A percentile compares a stretch with the other conserved stretches of the same genome.
phyloP scores from a whole-genome alignment of 2,329 filamentous ascomycete species.

The Ceratocystis huliohia region DNA sequence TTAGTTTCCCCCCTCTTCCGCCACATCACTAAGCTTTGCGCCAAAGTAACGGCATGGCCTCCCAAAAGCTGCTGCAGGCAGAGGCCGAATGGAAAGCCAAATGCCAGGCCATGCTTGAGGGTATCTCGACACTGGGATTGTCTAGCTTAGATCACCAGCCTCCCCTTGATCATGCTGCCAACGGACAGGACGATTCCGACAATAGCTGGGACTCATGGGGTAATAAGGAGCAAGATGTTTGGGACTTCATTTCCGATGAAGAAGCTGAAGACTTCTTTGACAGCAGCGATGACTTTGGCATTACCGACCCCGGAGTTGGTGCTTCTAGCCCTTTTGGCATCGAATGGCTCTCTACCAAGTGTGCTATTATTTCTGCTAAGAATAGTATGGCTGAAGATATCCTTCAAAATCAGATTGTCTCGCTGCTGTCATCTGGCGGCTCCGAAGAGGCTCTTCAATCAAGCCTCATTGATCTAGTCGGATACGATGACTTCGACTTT shows the following conservation, averaged over 20 bases:
- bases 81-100: constrained; percentile 63
- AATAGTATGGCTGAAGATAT: constrained; percentile 55
- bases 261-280: constrained; percentile 47
- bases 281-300: constrained; percentile 26
- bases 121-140: constrained; percentile 60
- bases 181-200: constrained; percentile 42
- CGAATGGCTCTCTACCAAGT: constrained; percentile 61
- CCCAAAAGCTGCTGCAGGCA: constrained; percentile 4
- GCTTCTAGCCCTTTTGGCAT: constrained; percentile 37
- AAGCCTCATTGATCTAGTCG: constrained; percentile 74
- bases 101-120: constrained; percentile 72
- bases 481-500: constrained; percentile 86
- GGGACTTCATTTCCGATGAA: constrained; percentile 76
- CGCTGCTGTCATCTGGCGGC: constrained; percentile 53
- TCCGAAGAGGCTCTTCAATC: constrained; percentile 84
- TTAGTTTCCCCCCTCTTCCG: neutral
- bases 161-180: constrained; percentile 24
- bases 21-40: neutral
- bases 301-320: constrained; percentile 25
- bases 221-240: constrained; percentile 66
- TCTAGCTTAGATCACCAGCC: constrained; percentile 30
- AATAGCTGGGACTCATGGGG: constrained; percentile 40
- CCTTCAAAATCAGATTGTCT: constrained; percentile 65
- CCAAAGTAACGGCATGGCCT: constrained; percentile 6
- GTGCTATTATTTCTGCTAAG: constrained; percentile 51